Conservation (phyloP, 2,329 filamentous ascomycete genomes). For the Rugonectria rugulosa region DNA sequence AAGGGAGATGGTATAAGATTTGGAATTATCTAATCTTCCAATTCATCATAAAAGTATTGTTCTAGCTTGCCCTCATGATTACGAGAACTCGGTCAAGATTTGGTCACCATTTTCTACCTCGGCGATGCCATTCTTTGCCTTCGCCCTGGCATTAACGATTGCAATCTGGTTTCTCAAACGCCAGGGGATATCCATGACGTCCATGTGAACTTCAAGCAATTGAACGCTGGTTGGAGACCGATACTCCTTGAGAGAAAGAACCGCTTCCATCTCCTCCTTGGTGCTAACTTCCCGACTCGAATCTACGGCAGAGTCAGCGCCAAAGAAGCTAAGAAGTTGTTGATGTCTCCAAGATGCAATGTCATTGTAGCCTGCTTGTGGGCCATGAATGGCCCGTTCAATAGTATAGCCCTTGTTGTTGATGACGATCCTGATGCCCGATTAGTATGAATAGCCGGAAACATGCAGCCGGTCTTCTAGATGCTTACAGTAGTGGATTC, state of each 20-base stretch:
- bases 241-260: not conserved
- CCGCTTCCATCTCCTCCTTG: conserved; percentile 11
- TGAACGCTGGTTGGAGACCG: conserved; percentile 8
- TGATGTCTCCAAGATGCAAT: conserved; percentile 20
- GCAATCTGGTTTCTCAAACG: conserved; percentile 11
- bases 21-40: too few relatives aligned
- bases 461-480: too few relatives aligned
- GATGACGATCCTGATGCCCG: conserved; percentile 7
- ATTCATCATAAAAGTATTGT: too few relatives aligned
- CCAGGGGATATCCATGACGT: conserved; percentile 18
- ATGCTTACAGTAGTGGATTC: conserved; percentile 5
- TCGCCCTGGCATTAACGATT: conserved; percentile 11
- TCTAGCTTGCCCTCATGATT: too few relatives aligned
- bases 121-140: too few relatives aligned
- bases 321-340: conserved; percentile 5
- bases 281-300: conserved; percentile 15
- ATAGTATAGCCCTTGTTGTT: conserved; percentile 24
- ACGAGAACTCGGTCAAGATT: too few relatives aligned
- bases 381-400: conserved; percentile 18
- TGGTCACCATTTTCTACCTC: too few relatives aligned
- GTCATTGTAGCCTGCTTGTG: conserved; percentile 16
- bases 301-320: too few relatives aligned
- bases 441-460: fast-evolving
- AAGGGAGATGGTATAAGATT: too few relatives aligned
- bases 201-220: conserved; percentile 21